Percentiles rank a stretch among this genome's conserved stretches.
These are phyloP conservation scores for Aegilops longissima DNA, from an alignment of 176 grass and related monocot species.

Conservation along the genomic window DNA sequence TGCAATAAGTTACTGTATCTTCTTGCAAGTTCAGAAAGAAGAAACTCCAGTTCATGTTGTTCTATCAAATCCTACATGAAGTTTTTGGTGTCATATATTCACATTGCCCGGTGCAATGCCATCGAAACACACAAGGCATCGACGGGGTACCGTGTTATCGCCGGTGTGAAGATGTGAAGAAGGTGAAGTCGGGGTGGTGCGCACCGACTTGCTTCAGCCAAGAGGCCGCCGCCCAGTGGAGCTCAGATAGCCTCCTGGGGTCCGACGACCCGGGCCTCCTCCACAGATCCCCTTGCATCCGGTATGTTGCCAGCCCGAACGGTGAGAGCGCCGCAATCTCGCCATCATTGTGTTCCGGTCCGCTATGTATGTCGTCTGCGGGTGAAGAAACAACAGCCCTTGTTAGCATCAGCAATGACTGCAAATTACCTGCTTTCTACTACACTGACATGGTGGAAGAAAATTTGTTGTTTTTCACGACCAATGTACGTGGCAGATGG, in stretches of 20 bases:
- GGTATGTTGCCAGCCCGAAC: constrained; percentile 62
- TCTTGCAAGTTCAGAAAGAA: background rate
- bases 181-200: constrained; percentile 66
- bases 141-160: background rate
- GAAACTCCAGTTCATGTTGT: background rate
- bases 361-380: constrained; percentile 32
- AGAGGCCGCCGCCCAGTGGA: constrained; percentile 52
- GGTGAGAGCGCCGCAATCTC: constrained; percentile 36
- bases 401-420: background rate
- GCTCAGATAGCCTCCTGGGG: background rate
- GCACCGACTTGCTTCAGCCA: constrained; percentile 78
- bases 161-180: constrained; percentile 44
- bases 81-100: background rate
- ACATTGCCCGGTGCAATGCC: no score
- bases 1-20: background rate
- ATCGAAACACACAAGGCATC: rapidly evolving
- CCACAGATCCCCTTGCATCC: constrained; percentile 59
- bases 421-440: background rate
- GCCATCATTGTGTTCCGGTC: background rate
- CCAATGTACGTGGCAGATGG: background rate
- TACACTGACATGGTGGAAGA: background rate
- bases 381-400: background rate
- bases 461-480: background rate
- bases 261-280: constrained; percentile 31
- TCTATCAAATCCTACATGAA: background rate